phyloP scores from a whole-genome alignment of 1,284 basidiomycete species.

The Leccinum subatratum region DNA sequence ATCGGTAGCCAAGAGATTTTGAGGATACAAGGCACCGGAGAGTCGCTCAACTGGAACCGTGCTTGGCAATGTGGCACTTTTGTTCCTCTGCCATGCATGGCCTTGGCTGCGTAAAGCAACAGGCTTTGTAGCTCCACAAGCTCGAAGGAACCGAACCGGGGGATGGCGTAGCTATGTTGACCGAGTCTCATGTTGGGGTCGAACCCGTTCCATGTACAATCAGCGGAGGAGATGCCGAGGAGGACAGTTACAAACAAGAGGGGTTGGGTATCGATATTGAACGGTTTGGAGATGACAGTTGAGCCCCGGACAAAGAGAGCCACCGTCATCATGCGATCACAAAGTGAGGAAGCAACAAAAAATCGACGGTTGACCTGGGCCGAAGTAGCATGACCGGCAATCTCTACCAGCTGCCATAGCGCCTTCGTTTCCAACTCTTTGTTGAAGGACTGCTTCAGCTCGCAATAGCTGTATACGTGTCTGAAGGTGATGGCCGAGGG shows the following conservation, averaged over 20 bases:
- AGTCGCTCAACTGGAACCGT: too few species aligned
- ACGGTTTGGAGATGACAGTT: neutral
- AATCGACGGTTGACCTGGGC: neutral
- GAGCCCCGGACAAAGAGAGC: neutral
- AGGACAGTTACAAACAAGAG: neutral
- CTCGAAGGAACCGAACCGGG: too few species aligned
- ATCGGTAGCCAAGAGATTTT: too few species aligned
- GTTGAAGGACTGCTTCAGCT: neutral
- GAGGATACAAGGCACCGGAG: too few species aligned
- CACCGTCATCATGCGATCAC: neutral
- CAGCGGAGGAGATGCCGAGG: neutral
- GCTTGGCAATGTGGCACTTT: too few species aligned
- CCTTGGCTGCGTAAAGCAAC: too few species aligned
- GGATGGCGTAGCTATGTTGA: too few species aligned
- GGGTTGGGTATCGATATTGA: neutral
- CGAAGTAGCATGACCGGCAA: neutral
- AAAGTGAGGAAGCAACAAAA: neutral
- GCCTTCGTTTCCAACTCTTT: neutral
- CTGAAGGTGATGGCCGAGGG: fast-evolving
- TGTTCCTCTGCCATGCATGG: too few species aligned
- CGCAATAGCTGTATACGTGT: neutral
- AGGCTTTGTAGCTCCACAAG: too few species aligned
- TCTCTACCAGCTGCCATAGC: neutral
- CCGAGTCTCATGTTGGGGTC: neutral
- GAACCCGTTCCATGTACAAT: neutral